Evolutionary conservation across 208 protist genomes (phyloP).

Genomic region (Trichomonas gallinae): DNA sequence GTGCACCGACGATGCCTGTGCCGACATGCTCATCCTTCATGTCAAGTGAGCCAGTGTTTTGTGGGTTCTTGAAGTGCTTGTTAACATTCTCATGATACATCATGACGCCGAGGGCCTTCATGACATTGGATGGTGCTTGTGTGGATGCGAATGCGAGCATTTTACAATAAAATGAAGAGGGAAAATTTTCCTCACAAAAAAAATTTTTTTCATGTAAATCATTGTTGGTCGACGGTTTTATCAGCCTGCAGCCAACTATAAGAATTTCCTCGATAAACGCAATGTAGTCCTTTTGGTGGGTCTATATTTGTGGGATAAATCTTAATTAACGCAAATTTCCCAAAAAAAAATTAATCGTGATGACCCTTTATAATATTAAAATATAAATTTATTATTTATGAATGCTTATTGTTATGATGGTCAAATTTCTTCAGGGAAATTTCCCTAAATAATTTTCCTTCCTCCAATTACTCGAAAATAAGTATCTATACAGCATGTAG

Average conservation of each 20-base stretch:
- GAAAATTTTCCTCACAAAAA: not conserved
- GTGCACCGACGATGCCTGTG: slow-evolving; percentile 87
- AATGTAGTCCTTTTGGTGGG: too few species aligned
- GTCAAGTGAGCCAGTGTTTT: slow-evolving; percentile 89
- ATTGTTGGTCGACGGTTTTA: not conserved
- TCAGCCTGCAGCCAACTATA: not conserved
- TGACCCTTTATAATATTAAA: too few species aligned
- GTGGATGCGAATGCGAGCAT: not conserved
- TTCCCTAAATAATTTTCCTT: too few species aligned
- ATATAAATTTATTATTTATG: too few species aligned
- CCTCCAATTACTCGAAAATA: too few species aligned
- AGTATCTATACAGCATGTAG: too few species aligned
- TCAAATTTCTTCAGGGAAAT: too few species aligned
- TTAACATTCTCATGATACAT: slow-evolving; percentile 82
- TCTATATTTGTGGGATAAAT: too few species aligned
- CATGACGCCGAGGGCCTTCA: not conserved
- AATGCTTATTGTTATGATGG: too few species aligned
- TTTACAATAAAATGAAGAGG: not conserved
- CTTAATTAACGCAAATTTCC: too few species aligned
- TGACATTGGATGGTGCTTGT: not conserved
- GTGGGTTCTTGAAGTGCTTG: slow-evolving; percentile 94
- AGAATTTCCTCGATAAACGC: not conserved
- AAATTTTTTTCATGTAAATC: not conserved
- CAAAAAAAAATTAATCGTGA: too few species aligned
- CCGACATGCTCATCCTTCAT: slow-evolving; percentile 78